These are phyloP conservation scores for thale cress (Arabidopsis thaliana) DNA, from an alignment of 345 rosid genomes.

Conservation along the genomic window TAIR10.1 NC_003076.8:26947001-26947500, in stretches of 20 bases:
- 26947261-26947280: constrained; percentile 56
- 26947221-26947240: constrained; percentile 56
- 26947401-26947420: constrained; percentile 49
- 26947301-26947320: background rate
- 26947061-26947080: constrained; percentile 46
- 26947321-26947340: background rate
- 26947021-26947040: constrained; percentile 55
- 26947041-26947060: constrained; percentile 64
- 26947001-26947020: constrained; percentile 51
- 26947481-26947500: constrained; percentile 11
- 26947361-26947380: constrained; percentile 10
- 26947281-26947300: constrained; percentile 52
- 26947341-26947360: background rate
- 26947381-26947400: constrained; percentile 58
- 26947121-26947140: constrained; percentile 54
- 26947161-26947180: constrained; percentile 53
- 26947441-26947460: constrained; percentile 51
- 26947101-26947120: constrained; percentile 53
- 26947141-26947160: constrained; percentile 57
- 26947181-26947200: constrained; percentile 56
- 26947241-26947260: constrained; percentile 46
- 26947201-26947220: constrained; percentile 46
- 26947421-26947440: constrained; percentile 52
- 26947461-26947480: constrained; percentile 67
- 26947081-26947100: constrained; percentile 54